phyloP scores from a whole-genome alignment of 2,329 filamentous ascomycete species.

The Colletotrichum karsti region DNA sequence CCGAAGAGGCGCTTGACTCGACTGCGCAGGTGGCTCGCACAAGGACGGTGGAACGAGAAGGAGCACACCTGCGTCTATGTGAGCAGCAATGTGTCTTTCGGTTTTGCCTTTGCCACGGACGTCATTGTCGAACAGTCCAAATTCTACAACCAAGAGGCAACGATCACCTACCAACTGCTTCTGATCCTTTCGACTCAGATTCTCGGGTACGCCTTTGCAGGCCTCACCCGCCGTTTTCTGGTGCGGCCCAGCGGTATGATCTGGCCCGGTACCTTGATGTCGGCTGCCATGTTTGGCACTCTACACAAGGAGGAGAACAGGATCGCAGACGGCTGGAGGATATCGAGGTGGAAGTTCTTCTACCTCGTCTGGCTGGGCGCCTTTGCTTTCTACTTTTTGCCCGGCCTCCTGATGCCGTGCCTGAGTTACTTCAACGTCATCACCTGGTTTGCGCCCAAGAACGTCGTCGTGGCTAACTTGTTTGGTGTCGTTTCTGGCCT shows the following conservation, averaged over 20 bases:
- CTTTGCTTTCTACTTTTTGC: slow-evolving; percentile 86
- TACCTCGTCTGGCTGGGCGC: slow-evolving; percentile 75
- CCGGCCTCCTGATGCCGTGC: slow-evolving; percentile 82
- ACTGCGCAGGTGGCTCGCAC: slow-evolving; percentile 77
- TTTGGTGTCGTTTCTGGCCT: slow-evolving; percentile 88
- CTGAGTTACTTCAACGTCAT: slow-evolving; percentile 90
- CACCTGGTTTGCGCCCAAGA: slow-evolving; percentile 89
- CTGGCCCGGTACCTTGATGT: slow-evolving; percentile 89
- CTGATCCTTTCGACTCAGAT: slow-evolving; percentile 89
- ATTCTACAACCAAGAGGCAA: slow-evolving; percentile 85
- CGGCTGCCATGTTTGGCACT: slow-evolving; percentile 88
- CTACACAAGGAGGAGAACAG: slow-evolving; percentile 87
- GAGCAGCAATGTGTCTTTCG: slow-evolving; percentile 89
- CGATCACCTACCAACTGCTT: slow-evolving; percentile 80
- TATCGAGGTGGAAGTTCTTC: slow-evolving; percentile 87
- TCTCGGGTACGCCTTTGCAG: slow-evolving; percentile 86
- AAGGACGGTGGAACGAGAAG: slow-evolving; percentile 87
- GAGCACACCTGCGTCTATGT: slow-evolving; percentile 91
- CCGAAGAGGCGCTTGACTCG: slow-evolving; percentile 41
- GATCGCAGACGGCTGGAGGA: slow-evolving; percentile 81
- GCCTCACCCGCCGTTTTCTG: slow-evolving; percentile 81
- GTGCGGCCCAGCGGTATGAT: slow-evolving; percentile 91
- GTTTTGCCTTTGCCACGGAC: slow-evolving; percentile 89
- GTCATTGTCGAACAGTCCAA: slow-evolving; percentile 90
- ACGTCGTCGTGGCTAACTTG: slow-evolving; percentile 85